These are phyloP conservation scores for Venturia aucupariae DNA, from an alignment of 2,329 filamentous ascomycete genomes.

Conservation along the genomic window DNA sequence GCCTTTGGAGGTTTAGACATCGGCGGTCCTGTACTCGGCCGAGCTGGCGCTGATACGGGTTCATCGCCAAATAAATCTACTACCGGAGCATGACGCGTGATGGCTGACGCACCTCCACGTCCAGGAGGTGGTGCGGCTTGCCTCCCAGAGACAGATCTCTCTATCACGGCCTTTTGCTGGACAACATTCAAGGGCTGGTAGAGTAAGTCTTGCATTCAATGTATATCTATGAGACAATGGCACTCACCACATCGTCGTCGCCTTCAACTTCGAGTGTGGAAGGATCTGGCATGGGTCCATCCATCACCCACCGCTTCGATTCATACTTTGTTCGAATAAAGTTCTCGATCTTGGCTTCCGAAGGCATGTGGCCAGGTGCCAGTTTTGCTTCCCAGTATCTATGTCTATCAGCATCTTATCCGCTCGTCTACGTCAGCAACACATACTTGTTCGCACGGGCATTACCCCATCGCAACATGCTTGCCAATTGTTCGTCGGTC, in stretches of 20 bases:
- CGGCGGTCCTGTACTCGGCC: constrained; percentile 67
- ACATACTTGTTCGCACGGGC: constrained; percentile 79
- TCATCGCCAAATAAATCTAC: constrained; percentile 80
- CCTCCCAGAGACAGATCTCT: constrained; percentile 48
- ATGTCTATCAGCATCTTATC: neutral
- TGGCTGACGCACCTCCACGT: constrained; percentile 22
- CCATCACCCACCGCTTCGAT: constrained; percentile 98
- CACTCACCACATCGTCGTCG: constrained; percentile 66
- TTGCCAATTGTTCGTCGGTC: constrained; percentile 96
- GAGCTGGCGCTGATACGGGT: constrained; percentile 50
- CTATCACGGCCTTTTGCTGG: constrained; percentile 61
- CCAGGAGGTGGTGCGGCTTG: constrained; percentile 20
- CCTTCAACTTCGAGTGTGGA: constrained; percentile 71
- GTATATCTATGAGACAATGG: neutral
- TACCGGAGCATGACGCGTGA: constrained; percentile 39
- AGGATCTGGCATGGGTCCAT: constrained; percentile 90
- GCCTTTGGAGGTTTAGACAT: constrained; percentile 53
- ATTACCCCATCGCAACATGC: constrained; percentile 92
- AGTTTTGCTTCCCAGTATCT: constrained; percentile 92
- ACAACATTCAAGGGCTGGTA: constrained; percentile 54
- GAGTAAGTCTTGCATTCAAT: neutral
- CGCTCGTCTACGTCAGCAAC: neutral
- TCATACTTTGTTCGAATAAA: constrained; percentile 99
- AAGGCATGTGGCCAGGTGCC: constrained; percentile 81
- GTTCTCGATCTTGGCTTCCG: constrained; percentile 98